Evolutionary conservation across 306 rosid species (phyloP).

Genomic region (Cicer pinnatifidum): DNA sequence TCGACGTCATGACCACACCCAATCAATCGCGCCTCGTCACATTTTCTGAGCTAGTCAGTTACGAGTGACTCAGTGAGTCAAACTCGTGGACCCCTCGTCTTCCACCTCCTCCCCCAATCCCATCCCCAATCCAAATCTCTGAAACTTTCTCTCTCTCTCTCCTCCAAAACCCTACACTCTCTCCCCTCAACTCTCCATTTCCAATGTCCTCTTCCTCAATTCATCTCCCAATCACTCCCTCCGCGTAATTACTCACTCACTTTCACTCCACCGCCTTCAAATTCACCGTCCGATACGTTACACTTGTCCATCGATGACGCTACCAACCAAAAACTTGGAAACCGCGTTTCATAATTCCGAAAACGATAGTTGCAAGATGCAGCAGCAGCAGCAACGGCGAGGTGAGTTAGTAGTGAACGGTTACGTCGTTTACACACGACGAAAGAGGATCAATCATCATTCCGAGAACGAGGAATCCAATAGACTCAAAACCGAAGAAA

Average conservation of each 20-base stretch:
- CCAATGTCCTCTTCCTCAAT: conserved; percentile 41
- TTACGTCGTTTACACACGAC: conserved; percentile 77
- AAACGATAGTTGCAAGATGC: background rate
- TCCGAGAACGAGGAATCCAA: conserved; percentile 41
- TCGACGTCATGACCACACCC: background rate
- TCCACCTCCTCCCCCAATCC: conserved; percentile 25
- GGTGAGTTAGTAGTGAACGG: conserved; percentile 60
- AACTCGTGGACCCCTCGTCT: conserved; percentile 50
- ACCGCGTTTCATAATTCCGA: conserved; percentile 7
- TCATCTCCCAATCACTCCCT: background rate
- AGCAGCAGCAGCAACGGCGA: background rate
- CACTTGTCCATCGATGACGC: conserved; percentile 25
- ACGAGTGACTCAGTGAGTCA: conserved; percentile 45
- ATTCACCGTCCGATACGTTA: background rate
- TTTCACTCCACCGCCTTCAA: background rate
- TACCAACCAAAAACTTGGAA: background rate
- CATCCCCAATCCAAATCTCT: conserved; percentile 33
- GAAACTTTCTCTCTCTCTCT: conserved; percentile 12
- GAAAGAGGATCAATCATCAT: conserved; percentile 48
- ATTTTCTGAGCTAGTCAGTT: conserved; percentile 43
- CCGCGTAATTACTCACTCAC: background rate
- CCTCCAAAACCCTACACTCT: conserved; percentile 55
- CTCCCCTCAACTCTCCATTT: conserved; percentile 47
- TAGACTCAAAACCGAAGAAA: conserved; percentile 36
- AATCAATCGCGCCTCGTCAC: background rate